Conservation (phyloP, 352 stramenopile species). For the Phytophthora aleatoria region DNA sequence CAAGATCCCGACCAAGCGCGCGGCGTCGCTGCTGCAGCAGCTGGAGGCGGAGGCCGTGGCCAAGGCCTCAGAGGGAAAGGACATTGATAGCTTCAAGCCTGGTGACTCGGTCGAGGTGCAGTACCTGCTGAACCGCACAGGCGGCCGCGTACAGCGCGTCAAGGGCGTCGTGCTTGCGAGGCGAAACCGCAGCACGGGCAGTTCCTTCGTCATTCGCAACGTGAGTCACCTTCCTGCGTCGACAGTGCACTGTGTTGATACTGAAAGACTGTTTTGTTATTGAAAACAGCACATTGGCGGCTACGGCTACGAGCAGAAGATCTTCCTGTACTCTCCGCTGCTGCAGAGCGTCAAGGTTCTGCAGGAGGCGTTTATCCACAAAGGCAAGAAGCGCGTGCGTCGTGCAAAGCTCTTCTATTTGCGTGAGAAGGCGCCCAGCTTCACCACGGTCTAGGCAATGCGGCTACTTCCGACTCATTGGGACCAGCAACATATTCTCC, state of each 20-base stretch:
- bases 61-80: slow-evolving; percentile 63
- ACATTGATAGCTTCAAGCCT: slow-evolving; percentile 76
- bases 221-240: slow-evolving; percentile 39
- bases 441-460: slow-evolving; percentile 73
- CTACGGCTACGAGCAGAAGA: slow-evolving; percentile 89
- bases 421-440: slow-evolving; percentile 79
- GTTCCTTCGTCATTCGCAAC: slow-evolving; percentile 88
- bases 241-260: not conserved
- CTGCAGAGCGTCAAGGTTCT: slow-evolving; percentile 89
- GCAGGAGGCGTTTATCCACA: slow-evolving; percentile 90
- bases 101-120: slow-evolving; percentile 83
- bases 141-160: slow-evolving; percentile 71
- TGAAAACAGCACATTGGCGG: slow-evolving; percentile 75
- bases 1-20: slow-evolving; percentile 81
- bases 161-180: slow-evolving; percentile 83
- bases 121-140: slow-evolving; percentile 80
- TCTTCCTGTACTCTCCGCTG: slow-evolving; percentile 88
- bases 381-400: slow-evolving; percentile 91
- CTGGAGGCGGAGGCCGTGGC: slow-evolving; percentile 71
- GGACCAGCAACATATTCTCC: slow-evolving; percentile 3
- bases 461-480: slow-evolving; percentile 20
- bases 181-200: slow-evolving; percentile 80
- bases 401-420: slow-evolving; percentile 92
- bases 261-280: slow-evolving; percentile 11
- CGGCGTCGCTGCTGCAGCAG: slow-evolving; percentile 68